These are phyloP conservation scores for Cucumis sativus DNA, from an alignment of 306 rosid species.

Conservation along the genomic window DNA sequence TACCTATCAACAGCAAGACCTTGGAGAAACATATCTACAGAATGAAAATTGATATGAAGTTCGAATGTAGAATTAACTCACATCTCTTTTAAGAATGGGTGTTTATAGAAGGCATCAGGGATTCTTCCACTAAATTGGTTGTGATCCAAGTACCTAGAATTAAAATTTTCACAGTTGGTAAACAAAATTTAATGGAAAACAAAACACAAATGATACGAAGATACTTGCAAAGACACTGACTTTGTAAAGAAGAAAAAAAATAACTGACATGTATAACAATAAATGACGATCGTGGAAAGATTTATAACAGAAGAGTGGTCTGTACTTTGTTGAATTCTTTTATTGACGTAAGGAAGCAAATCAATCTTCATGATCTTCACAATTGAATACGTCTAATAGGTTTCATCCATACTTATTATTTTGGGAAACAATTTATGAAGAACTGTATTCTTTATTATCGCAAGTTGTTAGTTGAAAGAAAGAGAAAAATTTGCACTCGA, in stretches of 20 bases:
- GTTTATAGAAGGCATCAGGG: slow-evolving; percentile 78
- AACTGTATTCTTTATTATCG: neutral
- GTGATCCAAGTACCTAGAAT: slow-evolving; percentile 79
- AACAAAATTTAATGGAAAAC: neutral
- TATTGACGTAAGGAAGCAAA: neutral
- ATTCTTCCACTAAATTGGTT: slow-evolving; percentile 96
- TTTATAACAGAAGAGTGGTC: neutral
- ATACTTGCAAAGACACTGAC: neutral
- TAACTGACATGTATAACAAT: neutral
- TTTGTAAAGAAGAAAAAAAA: neutral
- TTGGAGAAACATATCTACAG: neutral
- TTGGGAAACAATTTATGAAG: neutral
- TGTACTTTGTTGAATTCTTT: neutral
- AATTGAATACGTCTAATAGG: neutral
- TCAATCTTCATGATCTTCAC: neutral
- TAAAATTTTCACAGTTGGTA: neutral
- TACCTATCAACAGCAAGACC: neutral
- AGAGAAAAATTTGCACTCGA: neutral
- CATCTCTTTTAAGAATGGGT: slow-evolving; percentile 92
- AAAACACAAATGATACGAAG: neutral
- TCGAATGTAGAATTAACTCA: slow-evolving; percentile 40
- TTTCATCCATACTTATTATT: neutral
- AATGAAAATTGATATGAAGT: neutral
- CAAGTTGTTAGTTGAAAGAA: neutral
- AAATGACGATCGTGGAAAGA: neutral